Percentiles rank a stretch among this genome's conserved stretches.
phyloP scores from a whole-genome alignment of 2,329 filamentous ascomycete genomes.

The Dothistroma septosporum region DNA sequence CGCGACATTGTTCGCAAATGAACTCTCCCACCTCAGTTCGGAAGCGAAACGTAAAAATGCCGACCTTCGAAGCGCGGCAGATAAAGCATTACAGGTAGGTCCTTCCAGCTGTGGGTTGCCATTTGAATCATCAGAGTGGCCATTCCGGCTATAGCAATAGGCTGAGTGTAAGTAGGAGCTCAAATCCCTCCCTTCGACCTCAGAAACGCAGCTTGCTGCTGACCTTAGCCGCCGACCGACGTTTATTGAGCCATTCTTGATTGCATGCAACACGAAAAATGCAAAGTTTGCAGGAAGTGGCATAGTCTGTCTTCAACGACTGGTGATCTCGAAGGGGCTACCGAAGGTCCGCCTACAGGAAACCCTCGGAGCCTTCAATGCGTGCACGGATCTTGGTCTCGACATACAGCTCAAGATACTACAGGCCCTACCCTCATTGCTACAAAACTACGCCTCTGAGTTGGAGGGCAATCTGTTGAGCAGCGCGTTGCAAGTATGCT shows the following conservation, averaged over 20 bases:
- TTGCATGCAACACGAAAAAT: conserved; percentile 88
- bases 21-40: conserved; percentile 30
- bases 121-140: too few relatives aligned
- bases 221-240: conserved; percentile 75
- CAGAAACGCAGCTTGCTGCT: conserved; percentile 70
- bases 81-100: conserved; percentile 70
- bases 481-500: conserved; percentile 82
- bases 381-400: conserved; percentile 67
- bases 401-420: conserved; percentile 96
- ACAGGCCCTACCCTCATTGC: conserved; percentile 79
- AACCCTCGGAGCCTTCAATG: conserved; percentile 80
- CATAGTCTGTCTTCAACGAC: conserved; percentile 67
- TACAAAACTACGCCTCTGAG: conserved; percentile 84
- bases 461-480: conserved; percentile 77
- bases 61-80: conserved; percentile 84
- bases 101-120: background rate
- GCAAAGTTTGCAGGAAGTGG: conserved; percentile 84
- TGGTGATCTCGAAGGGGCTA: conserved; percentile 77
- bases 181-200: conserved; percentile 67
- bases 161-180: conserved; percentile 53
- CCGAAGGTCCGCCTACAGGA: conserved; percentile 76
- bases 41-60: conserved; percentile 94
- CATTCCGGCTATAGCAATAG: background rate
- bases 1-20: conserved; percentile 30
- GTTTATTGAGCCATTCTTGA: conserved; percentile 89